A percentile compares a stretch with the other conserved stretches of the same genome.
Conservation (phyloP, 1,284 basidiomycete species). For the Wallemia ichthyophaga region DNA sequence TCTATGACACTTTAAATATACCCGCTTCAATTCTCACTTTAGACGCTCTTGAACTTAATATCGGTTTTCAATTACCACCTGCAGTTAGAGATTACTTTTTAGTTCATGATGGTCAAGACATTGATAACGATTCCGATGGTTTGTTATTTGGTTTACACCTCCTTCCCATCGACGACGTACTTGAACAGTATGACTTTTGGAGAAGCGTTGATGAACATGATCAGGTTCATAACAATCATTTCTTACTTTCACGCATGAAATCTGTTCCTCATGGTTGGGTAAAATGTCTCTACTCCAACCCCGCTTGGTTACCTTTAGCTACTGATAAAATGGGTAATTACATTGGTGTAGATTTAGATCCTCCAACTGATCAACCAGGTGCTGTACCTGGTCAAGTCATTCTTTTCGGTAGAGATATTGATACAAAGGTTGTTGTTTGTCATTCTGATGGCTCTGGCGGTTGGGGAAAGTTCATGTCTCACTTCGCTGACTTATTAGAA, state of each 20-base stretch:
- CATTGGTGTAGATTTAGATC: constrained; percentile 77
- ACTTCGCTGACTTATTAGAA: constrained; percentile 77
- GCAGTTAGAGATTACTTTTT: constrained; percentile 58
- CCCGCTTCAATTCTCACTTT: constrained; percentile 46
- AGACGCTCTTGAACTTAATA: constrained; percentile 41
- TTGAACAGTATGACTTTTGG: constrained; percentile 84
- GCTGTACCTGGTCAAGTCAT: constrained; percentile 77
- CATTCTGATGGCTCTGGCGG: constrained; percentile 63
- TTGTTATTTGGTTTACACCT: constrained; percentile 61
- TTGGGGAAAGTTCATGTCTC: constrained; percentile 84
- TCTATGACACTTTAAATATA: constrained; percentile 66
- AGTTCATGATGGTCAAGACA: constrained; percentile 54
- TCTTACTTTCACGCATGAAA: constrained; percentile 44
- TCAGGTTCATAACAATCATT: constrained; percentile 37
- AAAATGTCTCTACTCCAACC: constrained; percentile 59
- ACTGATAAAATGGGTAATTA: constrained; percentile 89
- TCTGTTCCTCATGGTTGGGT: constrained; percentile 80
- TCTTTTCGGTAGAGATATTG: constrained; percentile 88
- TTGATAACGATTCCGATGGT: constrained; percentile 44
- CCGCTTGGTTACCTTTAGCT: constrained; percentile 85
- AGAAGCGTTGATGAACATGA: constrained; percentile 63
- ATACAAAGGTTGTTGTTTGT: constrained; percentile 86
- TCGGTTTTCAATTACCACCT: constrained; percentile 45
- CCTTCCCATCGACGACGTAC: constrained; percentile 57
- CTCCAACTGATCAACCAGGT: constrained; percentile 23